phyloP scores from a whole-genome alignment of 1,139 yeast genomes.

The Lodderomyces theae region DNA sequence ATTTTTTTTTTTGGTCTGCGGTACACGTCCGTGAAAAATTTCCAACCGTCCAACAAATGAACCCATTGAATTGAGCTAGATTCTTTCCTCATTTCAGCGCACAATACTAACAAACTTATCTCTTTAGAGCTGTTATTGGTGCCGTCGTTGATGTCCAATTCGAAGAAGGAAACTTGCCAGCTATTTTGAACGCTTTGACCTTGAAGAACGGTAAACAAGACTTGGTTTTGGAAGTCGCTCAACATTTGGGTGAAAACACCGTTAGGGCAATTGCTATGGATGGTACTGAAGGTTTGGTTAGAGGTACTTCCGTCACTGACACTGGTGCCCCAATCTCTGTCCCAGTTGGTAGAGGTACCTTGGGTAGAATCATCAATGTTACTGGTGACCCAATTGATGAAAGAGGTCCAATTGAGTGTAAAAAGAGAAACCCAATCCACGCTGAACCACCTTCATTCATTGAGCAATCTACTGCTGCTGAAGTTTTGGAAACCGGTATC shows the following conservation, averaged over 20 bases:
- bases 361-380: slow-evolving; percentile 98
- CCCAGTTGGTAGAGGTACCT: slow-evolving; percentile 98
- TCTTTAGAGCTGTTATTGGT: slow-evolving; percentile 91
- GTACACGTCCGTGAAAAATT: slow-evolving; percentile 9
- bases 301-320: slow-evolving; percentile 90
- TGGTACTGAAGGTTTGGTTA: slow-evolving; percentile 99
- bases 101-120: slow-evolving; percentile 14
- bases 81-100: neutral
- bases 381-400: slow-evolving; percentile 99
- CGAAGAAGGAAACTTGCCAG: slow-evolving; percentile 96
- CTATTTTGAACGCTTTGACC: slow-evolving; percentile 94
- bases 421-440: slow-evolving; percentile 95
- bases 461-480: slow-evolving; percentile 97
- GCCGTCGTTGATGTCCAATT: slow-evolving; percentile 99
- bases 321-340: slow-evolving; percentile 98
- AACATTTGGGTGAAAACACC: slow-evolving; percentile 99
- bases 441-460: slow-evolving; percentile 95
- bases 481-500: slow-evolving; percentile 98
- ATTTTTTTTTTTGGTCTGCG: slow-evolving; percentile 12
- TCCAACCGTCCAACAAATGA: neutral
- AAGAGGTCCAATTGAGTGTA: slow-evolving; percentile 95
- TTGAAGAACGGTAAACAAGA: slow-evolving; percentile 66
- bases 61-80: neutral
- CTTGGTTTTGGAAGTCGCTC: slow-evolving; percentile 96
- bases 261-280: slow-evolving; percentile 99